These are phyloP conservation scores for Porogramme epimiltina DNA, from an alignment of 1,284 basidiomycete genomes.

Conservation along the genomic window DNA sequence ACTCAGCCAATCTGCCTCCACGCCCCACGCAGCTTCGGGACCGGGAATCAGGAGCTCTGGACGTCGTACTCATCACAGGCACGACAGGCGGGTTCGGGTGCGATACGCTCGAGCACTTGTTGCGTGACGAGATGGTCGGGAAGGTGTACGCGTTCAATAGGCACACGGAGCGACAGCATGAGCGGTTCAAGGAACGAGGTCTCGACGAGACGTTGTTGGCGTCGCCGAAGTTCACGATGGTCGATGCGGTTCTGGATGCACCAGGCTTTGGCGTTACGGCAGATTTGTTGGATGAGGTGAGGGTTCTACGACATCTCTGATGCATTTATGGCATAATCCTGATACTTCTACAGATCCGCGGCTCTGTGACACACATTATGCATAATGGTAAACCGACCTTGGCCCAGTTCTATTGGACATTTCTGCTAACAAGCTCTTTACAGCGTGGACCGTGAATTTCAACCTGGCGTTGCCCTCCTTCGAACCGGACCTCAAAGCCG, in stretches of 20 bases:
- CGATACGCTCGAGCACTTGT: slow-evolving; percentile 20
- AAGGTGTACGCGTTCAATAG: slow-evolving; percentile 27
- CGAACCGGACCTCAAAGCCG: slow-evolving; percentile 21
- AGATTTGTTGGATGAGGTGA: slow-evolving; percentile 30
- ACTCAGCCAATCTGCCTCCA: slow-evolving; percentile 7
- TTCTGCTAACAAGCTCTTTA: too few species aligned
- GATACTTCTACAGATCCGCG: slow-evolving; percentile 13
- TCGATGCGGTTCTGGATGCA: slow-evolving; percentile 35
- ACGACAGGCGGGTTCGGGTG: slow-evolving; percentile 27
- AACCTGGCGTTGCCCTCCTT: slow-evolving; percentile 28
- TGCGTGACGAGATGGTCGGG: slow-evolving; percentile 14
- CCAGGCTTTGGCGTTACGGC: slow-evolving; percentile 31
- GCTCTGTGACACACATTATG: slow-evolving; percentile 31
- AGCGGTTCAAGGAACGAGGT: slow-evolving; percentile 31
- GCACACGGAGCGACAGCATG: slow-evolving; percentile 6
- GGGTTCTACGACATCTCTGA: slow-evolving; percentile 6
- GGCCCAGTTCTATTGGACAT: neutral
- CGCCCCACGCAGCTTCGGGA: slow-evolving; percentile 1
- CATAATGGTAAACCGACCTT: slow-evolving; percentile 32
- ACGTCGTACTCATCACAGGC: slow-evolving; percentile 29
- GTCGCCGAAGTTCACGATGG: slow-evolving; percentile 32
- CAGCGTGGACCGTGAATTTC: slow-evolving; percentile 41
- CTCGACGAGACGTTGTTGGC: slow-evolving; percentile 29
- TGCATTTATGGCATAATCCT: neutral
- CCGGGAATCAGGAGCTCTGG: slow-evolving; percentile 1